Evolutionary conservation across 176 grass and related monocot species (phyloP).

Genomic region (Metroxylon sagu): DNA sequence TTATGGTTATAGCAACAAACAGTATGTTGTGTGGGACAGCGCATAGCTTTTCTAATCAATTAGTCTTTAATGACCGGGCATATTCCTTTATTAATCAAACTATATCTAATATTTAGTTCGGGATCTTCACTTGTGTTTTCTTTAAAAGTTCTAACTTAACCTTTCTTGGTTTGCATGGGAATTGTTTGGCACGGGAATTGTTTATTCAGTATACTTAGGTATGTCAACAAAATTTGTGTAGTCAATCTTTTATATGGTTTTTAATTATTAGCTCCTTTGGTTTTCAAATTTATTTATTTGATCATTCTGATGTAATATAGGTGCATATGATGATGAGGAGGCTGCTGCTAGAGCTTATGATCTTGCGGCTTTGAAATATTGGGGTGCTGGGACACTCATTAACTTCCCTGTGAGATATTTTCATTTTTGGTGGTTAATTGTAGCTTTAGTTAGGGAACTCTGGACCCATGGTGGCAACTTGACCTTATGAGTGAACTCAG

Average conservation of each 20-base stretch:
- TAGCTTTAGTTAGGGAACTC: too few species aligned
- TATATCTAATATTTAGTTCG: too few species aligned
- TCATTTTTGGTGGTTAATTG: too few species aligned
- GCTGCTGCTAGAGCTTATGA: conserved; percentile 99
- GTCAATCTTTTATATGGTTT: background rate
- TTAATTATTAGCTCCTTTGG: too few species aligned
- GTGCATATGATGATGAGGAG: conserved; percentile 99
- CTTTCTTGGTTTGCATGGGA: conserved; percentile 66
- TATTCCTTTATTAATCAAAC: too few species aligned
- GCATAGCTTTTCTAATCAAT: background rate
- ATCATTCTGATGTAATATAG: conserved; percentile 29
- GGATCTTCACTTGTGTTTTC: too few species aligned
- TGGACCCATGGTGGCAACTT: too few species aligned
- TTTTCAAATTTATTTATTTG: too few species aligned
- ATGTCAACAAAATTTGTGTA: conserved; percentile 6
- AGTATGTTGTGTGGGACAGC: too few species aligned
- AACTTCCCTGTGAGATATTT: conserved; percentile 81
- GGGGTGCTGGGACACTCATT: conserved; percentile 95
- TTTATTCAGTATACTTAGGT: conserved; percentile 92
- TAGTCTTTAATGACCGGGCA: background rate
- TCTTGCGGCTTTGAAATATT: conserved; percentile 96
- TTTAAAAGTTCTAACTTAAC: conserved; percentile 3
- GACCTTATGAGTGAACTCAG: too few species aligned
- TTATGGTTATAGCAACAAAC: too few species aligned
- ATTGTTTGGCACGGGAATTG: conserved; percentile 18